Percentiles rank a stretch among this genome's conserved stretches.
Evolutionary conservation across 2,329 filamentous ascomycete genomes (phyloP).

Genomic region (Pseudogymnoascus sp.): DNA sequence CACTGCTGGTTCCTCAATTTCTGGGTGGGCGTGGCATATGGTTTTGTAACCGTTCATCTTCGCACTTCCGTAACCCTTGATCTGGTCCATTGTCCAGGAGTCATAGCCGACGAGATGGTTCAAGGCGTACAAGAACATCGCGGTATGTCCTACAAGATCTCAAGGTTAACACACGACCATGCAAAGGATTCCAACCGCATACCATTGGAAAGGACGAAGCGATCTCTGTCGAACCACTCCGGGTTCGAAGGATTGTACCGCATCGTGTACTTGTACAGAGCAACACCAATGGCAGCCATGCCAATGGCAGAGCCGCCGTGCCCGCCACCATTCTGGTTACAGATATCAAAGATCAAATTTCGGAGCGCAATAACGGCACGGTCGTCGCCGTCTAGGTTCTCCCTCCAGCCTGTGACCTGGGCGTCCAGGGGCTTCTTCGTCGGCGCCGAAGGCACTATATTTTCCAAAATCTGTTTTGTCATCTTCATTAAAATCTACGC

Average conservation of each 20-base stretch:
- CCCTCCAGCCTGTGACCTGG: too few relatives aligned
- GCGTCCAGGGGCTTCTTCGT: too few relatives aligned
- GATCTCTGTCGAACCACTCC: slow-evolving; percentile 43
- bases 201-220: slow-evolving; percentile 45
- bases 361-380: slow-evolving; percentile 8
- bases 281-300: slow-evolving; percentile 7
- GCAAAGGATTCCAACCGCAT: background rate
- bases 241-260: slow-evolving; percentile 38
- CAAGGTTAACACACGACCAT: too few relatives aligned
- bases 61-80: slow-evolving; percentile 35
- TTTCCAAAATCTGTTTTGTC: too few relatives aligned
- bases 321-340: slow-evolving; percentile 24
- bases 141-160: slow-evolving; percentile 17
- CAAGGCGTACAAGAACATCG: slow-evolving; percentile 34
- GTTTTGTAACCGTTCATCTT: slow-evolving; percentile 17
- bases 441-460: too few relatives aligned
- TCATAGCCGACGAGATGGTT: slow-evolving; percentile 36
- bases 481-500: too few relatives aligned
- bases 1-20: slow-evolving; percentile 39
- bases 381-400: background rate
- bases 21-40: slow-evolving; percentile 37
- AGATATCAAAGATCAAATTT: slow-evolving; percentile 14
- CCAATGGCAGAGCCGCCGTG: slow-evolving; percentile 16
- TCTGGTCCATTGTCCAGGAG: slow-evolving; percentile 36
- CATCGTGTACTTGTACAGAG: slow-evolving; percentile 45